Conservation (phyloP, 75 land plant genomes). For the Isoetes taiwanensis region DNA sequence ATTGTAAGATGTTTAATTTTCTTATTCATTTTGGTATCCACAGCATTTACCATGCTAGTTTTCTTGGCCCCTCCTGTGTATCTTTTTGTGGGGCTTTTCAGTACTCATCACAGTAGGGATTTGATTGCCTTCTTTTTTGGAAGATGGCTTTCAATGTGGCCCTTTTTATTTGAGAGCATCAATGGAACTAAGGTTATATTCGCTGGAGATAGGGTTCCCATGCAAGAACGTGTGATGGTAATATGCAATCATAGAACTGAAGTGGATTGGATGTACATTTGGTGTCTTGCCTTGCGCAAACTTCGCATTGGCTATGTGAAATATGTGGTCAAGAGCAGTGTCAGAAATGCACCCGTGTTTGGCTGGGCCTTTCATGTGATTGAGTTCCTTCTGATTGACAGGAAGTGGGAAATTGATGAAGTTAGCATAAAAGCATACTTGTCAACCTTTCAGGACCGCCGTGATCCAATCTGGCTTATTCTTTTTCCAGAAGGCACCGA, state of each 20-base stretch:
- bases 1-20: slow-evolving; percentile 11
- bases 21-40: slow-evolving; percentile 8
- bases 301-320: slow-evolving; percentile 60
- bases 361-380: slow-evolving; percentile 90
- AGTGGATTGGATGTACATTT: slow-evolving; percentile 98
- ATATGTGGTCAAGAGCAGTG: slow-evolving; percentile 80
- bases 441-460: slow-evolving; percentile 43
- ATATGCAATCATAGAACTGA: slow-evolving; percentile 89
- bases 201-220: slow-evolving; percentile 70
- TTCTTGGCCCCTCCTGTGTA: slow-evolving; percentile 37
- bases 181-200: slow-evolving; percentile 74
- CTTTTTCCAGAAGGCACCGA: slow-evolving; percentile 97
- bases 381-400: slow-evolving; percentile 75
- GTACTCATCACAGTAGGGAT: slow-evolving; percentile 55
- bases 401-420: slow-evolving; percentile 81
- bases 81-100: slow-evolving; percentile 43
- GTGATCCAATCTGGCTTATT: slow-evolving; percentile 75
- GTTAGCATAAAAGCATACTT: slow-evolving; percentile 43
- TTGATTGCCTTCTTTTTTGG: slow-evolving; percentile 52
- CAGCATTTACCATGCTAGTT: slow-evolving; percentile 57
- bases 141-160: slow-evolving; percentile 85
- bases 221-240: slow-evolving; percentile 52
- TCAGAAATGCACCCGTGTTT: slow-evolving; percentile 80
- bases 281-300: slow-evolving; percentile 88
- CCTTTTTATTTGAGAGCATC: slow-evolving; percentile 83